Evolutionary conservation across 192 early-diverging fungal genomes (phyloP), one percentile per base, ranked within the genome.

Genomic region (Backusella parvicylindrica): DNA sequence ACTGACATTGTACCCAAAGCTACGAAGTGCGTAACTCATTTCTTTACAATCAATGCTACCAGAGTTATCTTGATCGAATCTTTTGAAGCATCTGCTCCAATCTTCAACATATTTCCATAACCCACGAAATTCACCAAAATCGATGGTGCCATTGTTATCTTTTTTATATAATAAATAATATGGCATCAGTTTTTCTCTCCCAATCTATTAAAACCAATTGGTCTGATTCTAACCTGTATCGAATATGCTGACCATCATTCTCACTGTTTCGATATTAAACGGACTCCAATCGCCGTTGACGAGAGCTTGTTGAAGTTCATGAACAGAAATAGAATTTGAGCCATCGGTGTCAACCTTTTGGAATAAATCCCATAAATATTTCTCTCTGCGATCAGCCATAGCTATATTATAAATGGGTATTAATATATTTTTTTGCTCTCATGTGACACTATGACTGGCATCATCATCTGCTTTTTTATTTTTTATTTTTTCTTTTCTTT

Each of bases 71-170:
- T 80, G 82, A 70, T 92, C 91, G 60, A 89, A 92, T 5, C 78
- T 83, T 67, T 84, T 85, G 81, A 92, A 92, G 72, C 90, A 89
- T 15, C 81, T 70, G 76, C 89, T 90, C 91, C 91, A 92, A 41
- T 92, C 89, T 64, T 89, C 85, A 43, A 92, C 92, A 74, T 91
- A 92, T 77, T 79, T 81, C 89, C 89, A 92, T 18, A 92, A 81
- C 8, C 87, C 86, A 47, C 83, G 81, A 60, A 92, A 92, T 72
- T 92, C 91, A 36, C 86, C 74, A 75, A 92, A 92, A 66, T 77
- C 79, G 60, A 93, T 89, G 9, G 89, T 85, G 11, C 91, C 90
- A 66, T 77, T 84, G 47, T 83, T 79, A 77, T 91, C 89, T 36
- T 66, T 70, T 4, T 23, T 18, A 37, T 74, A 32, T 33, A 37